Conservation (phyloP, 305 asterid species). For the Solanum hybrid region DNA sequence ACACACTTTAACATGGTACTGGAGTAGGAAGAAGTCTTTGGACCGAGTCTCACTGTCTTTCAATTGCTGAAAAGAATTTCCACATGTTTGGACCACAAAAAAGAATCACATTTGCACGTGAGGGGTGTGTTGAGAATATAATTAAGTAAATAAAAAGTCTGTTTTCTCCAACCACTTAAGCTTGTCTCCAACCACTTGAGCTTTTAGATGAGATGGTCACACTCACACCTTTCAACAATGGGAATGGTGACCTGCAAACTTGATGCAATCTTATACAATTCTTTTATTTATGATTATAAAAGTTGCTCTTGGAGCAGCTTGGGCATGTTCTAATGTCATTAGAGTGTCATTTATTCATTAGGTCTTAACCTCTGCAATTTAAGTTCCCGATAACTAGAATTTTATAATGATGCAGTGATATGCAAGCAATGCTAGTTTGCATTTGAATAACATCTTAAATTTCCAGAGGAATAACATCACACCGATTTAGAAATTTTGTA, state of each 20-base stretch:
- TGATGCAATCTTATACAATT: not conserved
- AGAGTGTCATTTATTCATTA: not conserved
- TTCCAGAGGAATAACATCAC: not conserved
- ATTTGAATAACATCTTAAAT: not conserved
- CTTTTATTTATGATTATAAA: not conserved
- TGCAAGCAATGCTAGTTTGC: constrained; percentile 1
- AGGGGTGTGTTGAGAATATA: not conserved
- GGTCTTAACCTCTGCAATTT: not conserved
- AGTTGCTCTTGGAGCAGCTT: not conserved
- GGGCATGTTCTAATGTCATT: not conserved
- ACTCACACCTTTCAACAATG: not conserved
- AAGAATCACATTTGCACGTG: not conserved
- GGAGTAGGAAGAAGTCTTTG: not conserved
- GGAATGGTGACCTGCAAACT: not conserved
- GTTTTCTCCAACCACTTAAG: not conserved
- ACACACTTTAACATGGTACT: not conserved
- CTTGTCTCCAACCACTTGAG: not conserved
- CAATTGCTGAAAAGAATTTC: not conserved
- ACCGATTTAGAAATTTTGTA: not conserved
- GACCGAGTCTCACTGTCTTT: not conserved
- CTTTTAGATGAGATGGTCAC: not conserved
- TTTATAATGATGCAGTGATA: not conserved
- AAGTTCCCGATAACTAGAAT: not conserved
- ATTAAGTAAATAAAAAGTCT: not conserved
- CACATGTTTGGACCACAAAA: not conserved